Evolutionary conservation across 2,329 filamentous ascomycete genomes (phyloP).

Genomic region (Aspergillus melleus): DNA sequence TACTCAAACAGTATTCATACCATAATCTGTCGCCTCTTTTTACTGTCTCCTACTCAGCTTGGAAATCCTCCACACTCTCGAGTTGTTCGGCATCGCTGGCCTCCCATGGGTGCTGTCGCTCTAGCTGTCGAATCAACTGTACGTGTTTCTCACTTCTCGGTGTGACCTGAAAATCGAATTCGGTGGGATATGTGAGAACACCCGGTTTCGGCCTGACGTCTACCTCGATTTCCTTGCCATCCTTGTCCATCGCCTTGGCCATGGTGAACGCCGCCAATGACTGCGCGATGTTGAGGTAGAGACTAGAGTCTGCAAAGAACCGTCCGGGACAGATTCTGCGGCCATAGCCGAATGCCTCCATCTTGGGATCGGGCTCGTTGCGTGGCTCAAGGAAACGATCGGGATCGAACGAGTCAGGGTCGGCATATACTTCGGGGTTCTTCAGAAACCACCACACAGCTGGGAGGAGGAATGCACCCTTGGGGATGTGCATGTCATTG

Average conservation of each 20-base stretch:
- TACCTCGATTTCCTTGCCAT: conserved; percentile 13
- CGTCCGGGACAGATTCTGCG: conserved; percentile 35
- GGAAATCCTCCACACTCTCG: too few species aligned
- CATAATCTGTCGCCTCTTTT: too few species aligned
- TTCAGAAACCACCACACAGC: conserved; percentile 38
- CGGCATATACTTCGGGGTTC: conserved; percentile 27
- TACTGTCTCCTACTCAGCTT: too few species aligned
- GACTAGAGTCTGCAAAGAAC: conserved; percentile 39
- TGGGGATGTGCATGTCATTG: conserved; percentile 29
- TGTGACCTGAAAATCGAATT: conserved; percentile 35
- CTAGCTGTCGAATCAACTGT: too few species aligned
- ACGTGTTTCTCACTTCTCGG: conserved; percentile 30
- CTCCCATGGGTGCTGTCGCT: too few species aligned
- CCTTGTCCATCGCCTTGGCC: conserved; percentile 37
- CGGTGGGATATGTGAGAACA: conserved; percentile 34
- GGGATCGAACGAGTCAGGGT: too few species aligned
- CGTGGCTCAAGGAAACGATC: too few species aligned
- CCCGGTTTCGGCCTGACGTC: conserved; percentile 34
- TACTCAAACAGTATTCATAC: too few species aligned
- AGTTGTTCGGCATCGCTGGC: too few species aligned
- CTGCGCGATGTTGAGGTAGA: conserved; percentile 46
- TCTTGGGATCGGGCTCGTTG: too few species aligned
- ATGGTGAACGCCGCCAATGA: conserved; percentile 50
- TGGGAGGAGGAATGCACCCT: conserved; percentile 33
- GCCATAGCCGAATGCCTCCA: not conserved